Percentiles rank a stretch among this genome's conserved stretches.
Conservation (phyloP, 1,139 yeast genomes). For the Magnusiomyces paraingens region DNA sequence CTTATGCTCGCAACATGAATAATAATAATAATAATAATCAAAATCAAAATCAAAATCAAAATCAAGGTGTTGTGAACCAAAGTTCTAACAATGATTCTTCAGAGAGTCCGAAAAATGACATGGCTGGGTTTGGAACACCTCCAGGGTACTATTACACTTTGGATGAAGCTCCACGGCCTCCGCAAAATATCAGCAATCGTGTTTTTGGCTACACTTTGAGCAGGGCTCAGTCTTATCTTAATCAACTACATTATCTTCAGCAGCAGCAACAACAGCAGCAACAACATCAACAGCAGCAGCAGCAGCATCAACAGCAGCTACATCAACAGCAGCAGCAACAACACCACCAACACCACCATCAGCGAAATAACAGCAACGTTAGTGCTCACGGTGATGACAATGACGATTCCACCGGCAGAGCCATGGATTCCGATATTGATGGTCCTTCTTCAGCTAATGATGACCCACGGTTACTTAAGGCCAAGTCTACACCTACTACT, state of each 20-base stretch:
- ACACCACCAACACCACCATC: neutral
- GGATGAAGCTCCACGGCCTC: constrained; percentile 1
- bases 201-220: neutral
- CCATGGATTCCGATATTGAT: neutral
- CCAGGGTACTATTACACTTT: neutral
- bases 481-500: neutral
- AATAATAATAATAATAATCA: neutral
- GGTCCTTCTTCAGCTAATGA: neutral
- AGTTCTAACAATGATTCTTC: neutral
- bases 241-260: neutral
- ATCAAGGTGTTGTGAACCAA: neutral
- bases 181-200: constrained; percentile 5
- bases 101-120: too few relatives aligned
- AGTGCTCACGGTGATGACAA: neutral
- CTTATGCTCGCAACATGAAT: neutral
- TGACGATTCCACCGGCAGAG: neutral
- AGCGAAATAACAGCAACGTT: neutral
- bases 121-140: neutral
- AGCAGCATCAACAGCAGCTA: neutral
- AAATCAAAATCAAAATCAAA: neutral
- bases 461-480: neutral
- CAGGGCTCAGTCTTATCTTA: neutral
- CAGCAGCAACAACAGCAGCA: neutral
- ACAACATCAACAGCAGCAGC: neutral
- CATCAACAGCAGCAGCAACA: neutral